Percentiles rank a stretch among this genome's conserved stretches.
These are phyloP conservation scores for Aureobasidium melanogenum DNA, from an alignment of 2,329 filamentous ascomycete genomes.

Conservation along the genomic window DNA sequence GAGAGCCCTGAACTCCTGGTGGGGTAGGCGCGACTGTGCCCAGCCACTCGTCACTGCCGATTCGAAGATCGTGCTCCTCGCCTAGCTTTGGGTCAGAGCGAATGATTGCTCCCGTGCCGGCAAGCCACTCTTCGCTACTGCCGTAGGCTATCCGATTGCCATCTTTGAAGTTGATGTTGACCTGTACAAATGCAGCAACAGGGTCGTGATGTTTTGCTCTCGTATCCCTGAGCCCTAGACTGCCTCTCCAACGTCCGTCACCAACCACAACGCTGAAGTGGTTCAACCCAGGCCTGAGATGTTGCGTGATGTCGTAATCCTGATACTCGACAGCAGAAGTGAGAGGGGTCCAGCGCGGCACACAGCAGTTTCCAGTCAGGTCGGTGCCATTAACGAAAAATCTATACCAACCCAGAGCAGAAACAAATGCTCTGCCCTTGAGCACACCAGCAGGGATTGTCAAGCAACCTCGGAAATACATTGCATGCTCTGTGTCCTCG, in stretches of 20 bases:
- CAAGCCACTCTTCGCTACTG: constrained; percentile 3
- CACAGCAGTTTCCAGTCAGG: constrained; percentile 3
- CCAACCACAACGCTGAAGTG: constrained; percentile 7
- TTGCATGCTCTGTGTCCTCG: constrained; percentile 4
- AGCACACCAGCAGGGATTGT: background rate
- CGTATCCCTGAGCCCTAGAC: background rate
- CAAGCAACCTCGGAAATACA: constrained; percentile 4
- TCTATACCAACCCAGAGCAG: constrained; percentile 6
- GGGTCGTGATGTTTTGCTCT: constrained; percentile 3
- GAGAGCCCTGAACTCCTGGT: background rate
- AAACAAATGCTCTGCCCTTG: constrained; percentile 2
- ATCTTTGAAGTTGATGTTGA: constrained; percentile 6
- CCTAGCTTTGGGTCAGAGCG: constrained; percentile 2
- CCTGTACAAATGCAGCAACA: background rate
- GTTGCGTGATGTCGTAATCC: constrained; percentile 2
- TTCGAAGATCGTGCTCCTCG: background rate
- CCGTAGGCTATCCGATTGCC: constrained; percentile 3
- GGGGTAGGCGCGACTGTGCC: background rate
- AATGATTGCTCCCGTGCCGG: background rate
- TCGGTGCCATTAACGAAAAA: constrained; percentile 1
- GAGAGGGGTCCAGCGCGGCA: constrained; percentile 3
- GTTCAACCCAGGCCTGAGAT: background rate
- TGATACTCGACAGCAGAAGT: constrained; percentile 6
- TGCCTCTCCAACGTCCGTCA: constrained; percentile 6
- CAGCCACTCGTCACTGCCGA: constrained; percentile 1